Base-by-base conservation (phyloP, 179 eudicot species). In the Beta corolliflora region DNA sequence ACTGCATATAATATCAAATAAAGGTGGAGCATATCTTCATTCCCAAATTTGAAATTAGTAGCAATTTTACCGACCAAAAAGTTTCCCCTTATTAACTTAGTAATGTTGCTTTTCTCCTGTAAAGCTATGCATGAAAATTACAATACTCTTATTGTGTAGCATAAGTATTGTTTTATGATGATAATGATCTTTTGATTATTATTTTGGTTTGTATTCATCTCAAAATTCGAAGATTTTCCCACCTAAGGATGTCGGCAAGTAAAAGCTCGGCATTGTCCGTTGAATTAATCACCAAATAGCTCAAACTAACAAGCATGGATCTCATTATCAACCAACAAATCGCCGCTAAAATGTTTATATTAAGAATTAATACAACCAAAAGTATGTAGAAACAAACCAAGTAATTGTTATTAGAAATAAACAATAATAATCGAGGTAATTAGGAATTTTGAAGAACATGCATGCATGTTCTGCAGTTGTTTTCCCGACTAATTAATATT, bases 11-110 rank as follows among this genome's bases (percentile, higher is more conserved):
- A 48, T 48, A n/a, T 48, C 52, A 48, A 48, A 4, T 48, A 48
- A 48, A 48, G 7, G 7, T 48, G 52, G 52, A 48, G 52, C 52
- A 48, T 48, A 48, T 48, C 52, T 48, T 48, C 52, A 56, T 58
- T 58, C 61, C 23, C 64, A 60, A 4, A 60, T 8, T 60, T 60
- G 64, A 19, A 21, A 60, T 19, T 19, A 19, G 64, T 19, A 60
- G 72, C 21, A 68, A 68, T 68, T 68, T 45, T 1, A 65, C 72
- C 72, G 72, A 68, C 72, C 72, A 68, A 68, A 68, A 68, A 68
- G 72, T n/a, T 36, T 68, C 41, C 41, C 36, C 21, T 68, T 31
- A 41, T 67, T 67, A 8, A 65, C 44, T 4, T 65, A 65, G 18
- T 9, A 65, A n/a, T 65, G 2, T 7, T 8, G 14, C 69, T 65